phyloP scores from a whole-genome alignment of 768 basidiomycete genomes.

The Kwoniella bestiolae region DNA sequence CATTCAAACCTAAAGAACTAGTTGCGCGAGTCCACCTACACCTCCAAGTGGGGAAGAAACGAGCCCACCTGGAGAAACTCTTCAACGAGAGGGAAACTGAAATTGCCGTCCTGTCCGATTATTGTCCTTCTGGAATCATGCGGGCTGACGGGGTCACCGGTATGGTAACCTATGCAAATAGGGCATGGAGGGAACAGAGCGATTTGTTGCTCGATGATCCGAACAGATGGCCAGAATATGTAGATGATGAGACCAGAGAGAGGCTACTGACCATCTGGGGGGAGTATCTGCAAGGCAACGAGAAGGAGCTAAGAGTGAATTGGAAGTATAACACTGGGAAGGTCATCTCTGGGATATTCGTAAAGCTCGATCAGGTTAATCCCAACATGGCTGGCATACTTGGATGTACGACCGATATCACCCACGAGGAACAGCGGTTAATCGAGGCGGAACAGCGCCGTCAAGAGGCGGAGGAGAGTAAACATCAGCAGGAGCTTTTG shows the following conservation, averaged over 20 bases:
- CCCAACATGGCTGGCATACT: slow-evolving; percentile 42
- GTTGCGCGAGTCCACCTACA: slow-evolving; percentile 59
- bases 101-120: slow-evolving; percentile 42
- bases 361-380: slow-evolving; percentile 40
- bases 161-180: slow-evolving; percentile 38
- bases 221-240: slow-evolving; percentile 37
- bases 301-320: slow-evolving; percentile 28
- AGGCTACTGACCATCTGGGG: slow-evolving; percentile 27
- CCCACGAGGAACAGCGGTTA: slow-evolving; percentile 47
- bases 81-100: slow-evolving; percentile 43
- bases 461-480: slow-evolving; percentile 51
- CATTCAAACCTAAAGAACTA: slow-evolving; percentile 59
- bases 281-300: slow-evolving; percentile 20
- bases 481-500: slow-evolving; percentile 56
- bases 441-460: slow-evolving; percentile 45
- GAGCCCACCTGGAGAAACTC: slow-evolving; percentile 41
- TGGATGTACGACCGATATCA: slow-evolving; percentile 49
- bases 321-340: slow-evolving; percentile 49
- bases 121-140: slow-evolving; percentile 53
- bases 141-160: slow-evolving; percentile 32
- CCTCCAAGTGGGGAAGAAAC: slow-evolving; percentile 60
- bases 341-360: slow-evolving; percentile 38
- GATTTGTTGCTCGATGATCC: slow-evolving; percentile 24
- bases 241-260: slow-evolving; percentile 27
- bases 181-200: slow-evolving; percentile 35